phyloP scores from a whole-genome alignment of 495 filamentous ascomycete species.

The Lophiotrema nucula region DNA sequence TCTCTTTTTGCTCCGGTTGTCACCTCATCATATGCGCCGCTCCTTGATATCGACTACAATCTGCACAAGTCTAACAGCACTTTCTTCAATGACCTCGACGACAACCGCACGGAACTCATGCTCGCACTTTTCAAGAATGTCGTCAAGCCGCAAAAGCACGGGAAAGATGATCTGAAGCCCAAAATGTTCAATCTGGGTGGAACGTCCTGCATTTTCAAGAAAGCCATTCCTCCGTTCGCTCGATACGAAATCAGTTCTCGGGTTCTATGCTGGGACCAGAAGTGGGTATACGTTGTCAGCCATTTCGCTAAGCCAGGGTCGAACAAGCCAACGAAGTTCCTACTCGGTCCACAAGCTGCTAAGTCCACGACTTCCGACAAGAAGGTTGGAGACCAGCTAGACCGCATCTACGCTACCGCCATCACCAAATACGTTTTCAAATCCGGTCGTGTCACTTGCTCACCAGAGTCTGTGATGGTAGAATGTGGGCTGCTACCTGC shows the following conservation, averaged over 20 bases:
- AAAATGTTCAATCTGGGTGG: constrained; percentile 59
- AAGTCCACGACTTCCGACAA: constrained; percentile 45
- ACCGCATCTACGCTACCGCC: constrained; percentile 63
- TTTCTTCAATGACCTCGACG: constrained; percentile 70
- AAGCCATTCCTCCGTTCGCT: constrained; percentile 65
- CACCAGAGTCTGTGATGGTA: constrained; percentile 65
- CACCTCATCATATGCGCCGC: constrained; percentile 42
- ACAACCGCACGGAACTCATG: constrained; percentile 61
- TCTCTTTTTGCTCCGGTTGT: constrained; percentile 19
- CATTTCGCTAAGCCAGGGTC: constrained; percentile 63
- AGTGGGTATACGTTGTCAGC: constrained; percentile 75
- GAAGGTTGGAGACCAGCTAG: constrained; percentile 18
- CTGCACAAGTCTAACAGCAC: constrained; percentile 76
- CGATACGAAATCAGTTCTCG: constrained; percentile 64
- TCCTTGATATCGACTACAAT: constrained; percentile 78
- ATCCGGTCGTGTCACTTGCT: constrained; percentile 78
- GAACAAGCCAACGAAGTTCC: constrained; percentile 13
- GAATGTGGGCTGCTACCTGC: constrained; percentile 18
- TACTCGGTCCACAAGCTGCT: constrained; percentile 40
- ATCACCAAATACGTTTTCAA: constrained; percentile 91
- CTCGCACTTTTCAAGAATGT: constrained; percentile 52
- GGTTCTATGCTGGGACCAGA: constrained; percentile 69
- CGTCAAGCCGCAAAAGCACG: constrained; percentile 48
- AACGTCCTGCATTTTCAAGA: constrained; percentile 63
- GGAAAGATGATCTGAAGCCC: constrained; percentile 30